Evolutionary conservation across 129 eudicot genomes (phyloP).

Genomic region (Flaveria sonorensis): DNA sequence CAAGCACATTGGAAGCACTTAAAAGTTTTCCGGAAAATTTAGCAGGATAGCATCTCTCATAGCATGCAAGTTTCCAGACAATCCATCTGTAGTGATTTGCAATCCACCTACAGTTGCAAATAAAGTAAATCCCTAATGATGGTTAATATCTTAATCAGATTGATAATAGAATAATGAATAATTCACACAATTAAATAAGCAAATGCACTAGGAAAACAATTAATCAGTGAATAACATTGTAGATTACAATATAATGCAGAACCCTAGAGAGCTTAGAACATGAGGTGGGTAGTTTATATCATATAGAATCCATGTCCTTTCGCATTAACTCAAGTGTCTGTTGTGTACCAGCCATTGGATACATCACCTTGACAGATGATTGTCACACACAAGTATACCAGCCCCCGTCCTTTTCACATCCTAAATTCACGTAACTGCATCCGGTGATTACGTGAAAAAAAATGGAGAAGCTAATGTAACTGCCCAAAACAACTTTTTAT

Average conservation of each 20-base stretch:
- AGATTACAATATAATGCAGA: neutral
- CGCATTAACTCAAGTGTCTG: neutral
- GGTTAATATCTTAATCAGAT: conserved; percentile 7
- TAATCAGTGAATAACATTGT: conserved; percentile 7
- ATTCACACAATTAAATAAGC: neutral
- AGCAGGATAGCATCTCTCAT: conserved; percentile 77
- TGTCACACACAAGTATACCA: neutral
- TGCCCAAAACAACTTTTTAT: neutral
- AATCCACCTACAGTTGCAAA: conserved; percentile 60
- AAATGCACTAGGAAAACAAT: neutral
- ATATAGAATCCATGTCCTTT: neutral
- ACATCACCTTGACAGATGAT: conserved; percentile 1
- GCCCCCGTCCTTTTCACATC: neutral
- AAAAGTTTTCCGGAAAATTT: conserved; percentile 58
- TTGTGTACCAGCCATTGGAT: neutral
- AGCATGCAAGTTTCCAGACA: conserved; percentile 94
- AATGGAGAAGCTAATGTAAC: neutral
- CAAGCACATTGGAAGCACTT: conserved; percentile 67
- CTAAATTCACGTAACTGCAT: neutral
- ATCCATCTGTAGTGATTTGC: conserved; percentile 96
- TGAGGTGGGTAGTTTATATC: neutral
- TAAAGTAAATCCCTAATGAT: neutral
- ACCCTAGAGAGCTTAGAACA: neutral
- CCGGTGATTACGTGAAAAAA: neutral
- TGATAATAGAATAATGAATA: conserved; percentile 8